Conservation (phyloP, 2,329 filamentous ascomycete genomes). For the Fusarium nelsonii region DNA sequence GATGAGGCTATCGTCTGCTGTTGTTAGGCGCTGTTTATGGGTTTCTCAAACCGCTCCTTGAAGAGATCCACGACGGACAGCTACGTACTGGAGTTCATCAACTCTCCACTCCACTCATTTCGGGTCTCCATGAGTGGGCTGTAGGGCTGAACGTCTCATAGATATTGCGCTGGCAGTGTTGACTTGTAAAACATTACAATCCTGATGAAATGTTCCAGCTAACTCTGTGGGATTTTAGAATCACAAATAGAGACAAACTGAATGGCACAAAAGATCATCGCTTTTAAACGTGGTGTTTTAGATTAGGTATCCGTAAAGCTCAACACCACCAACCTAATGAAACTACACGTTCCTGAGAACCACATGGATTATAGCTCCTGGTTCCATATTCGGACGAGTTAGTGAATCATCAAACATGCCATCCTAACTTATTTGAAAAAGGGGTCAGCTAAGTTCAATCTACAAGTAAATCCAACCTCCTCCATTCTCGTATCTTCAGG, state of each 20-base stretch:
- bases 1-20: constrained; percentile 8
- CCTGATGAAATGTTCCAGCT: not conserved
- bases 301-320: not conserved
- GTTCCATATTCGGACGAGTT: not conserved
- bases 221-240: not conserved
- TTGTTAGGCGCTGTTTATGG: not conserved
- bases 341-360: constrained; percentile 6
- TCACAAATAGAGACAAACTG: not conserved
- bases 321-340: constrained; percentile 5
- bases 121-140: constrained; percentile 18
- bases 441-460: not conserved
- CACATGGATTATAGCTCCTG: not conserved
- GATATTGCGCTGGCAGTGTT: not conserved
- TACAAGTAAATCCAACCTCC: constrained; percentile 22
- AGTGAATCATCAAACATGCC: not conserved
- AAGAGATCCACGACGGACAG: not conserved
- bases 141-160: constrained; percentile 34
- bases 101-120: constrained; percentile 7
- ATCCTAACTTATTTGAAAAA: not conserved
- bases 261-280: not conserved
- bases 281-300: constrained; percentile 3
- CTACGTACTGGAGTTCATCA: constrained; percentile 9
- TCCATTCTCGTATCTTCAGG: not conserved
- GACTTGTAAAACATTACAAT: constrained; percentile 6
- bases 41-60: not conserved